Evolutionary conservation across 805 yeast genomes (phyloP).

Genomic region (Metschnikowia cerradonensis): DNA sequence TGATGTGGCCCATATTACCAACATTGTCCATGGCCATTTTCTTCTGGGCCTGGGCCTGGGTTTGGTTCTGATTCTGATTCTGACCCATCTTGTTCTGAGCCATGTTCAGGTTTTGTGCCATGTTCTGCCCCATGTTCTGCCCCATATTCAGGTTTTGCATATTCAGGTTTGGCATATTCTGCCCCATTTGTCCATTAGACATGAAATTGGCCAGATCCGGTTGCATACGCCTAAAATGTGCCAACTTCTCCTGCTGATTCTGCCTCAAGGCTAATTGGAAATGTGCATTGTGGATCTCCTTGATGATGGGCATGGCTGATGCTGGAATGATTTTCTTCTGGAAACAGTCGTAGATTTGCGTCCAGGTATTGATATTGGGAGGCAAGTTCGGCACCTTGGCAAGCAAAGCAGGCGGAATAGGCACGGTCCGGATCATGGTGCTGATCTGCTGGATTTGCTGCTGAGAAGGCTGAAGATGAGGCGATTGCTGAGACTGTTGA

Average conservation of each 20-base stretch:
- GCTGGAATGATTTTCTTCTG: constrained; percentile 57
- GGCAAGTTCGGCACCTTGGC: constrained; percentile 73
- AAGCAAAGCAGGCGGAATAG: constrained; percentile 67
- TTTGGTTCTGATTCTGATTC: constrained; percentile 1
- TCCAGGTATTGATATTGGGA: constrained; percentile 76
- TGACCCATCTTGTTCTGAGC: neutral
- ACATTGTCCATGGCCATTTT: constrained; percentile 11
- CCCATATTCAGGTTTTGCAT: neutral
- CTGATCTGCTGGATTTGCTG: constrained; percentile 38
- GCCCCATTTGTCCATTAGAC: neutral
- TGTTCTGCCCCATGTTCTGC: neutral
- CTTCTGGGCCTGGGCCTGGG: constrained; percentile 1
- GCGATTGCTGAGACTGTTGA: constrained; percentile 2
- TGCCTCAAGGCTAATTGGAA: constrained; percentile 52
- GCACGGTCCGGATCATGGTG: constrained; percentile 52
- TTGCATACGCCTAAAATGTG: constrained; percentile 15
- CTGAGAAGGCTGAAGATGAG: constrained; percentile 17
- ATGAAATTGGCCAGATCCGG: neutral
- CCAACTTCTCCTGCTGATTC: constrained; percentile 42
- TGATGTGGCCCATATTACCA: constrained; percentile 9
- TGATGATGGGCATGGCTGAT: constrained; percentile 54
- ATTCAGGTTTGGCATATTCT: neutral
- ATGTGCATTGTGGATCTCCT: constrained; percentile 65
- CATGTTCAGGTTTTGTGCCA: constrained; percentile 5
- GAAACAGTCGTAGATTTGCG: constrained; percentile 62